phyloP scores from a whole-genome alignment of 2,329 filamentous ascomycete genomes.

The Akanthomyces uredinophilus region DNA sequence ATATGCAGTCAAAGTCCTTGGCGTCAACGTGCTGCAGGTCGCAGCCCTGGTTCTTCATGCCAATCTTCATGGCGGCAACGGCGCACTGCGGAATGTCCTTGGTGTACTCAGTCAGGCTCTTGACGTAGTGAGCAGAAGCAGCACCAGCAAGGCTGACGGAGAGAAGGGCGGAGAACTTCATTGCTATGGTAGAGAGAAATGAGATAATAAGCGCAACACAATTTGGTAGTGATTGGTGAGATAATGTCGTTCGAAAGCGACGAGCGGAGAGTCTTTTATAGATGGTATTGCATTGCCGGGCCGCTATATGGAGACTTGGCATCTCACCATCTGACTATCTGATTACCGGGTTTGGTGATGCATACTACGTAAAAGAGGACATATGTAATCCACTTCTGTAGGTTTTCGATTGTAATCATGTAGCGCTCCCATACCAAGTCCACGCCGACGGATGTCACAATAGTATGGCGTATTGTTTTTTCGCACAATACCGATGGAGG shows the following conservation, averaged over 20 bases:
- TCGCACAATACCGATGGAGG: no score
- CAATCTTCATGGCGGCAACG: not conserved
- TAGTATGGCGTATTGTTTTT: no score
- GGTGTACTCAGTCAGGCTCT: slow-evolving; percentile 13
- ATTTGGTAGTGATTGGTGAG: not conserved
- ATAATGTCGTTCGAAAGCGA: not conserved
- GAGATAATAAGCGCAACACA: no score
- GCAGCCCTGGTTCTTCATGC: slow-evolving; percentile 14
- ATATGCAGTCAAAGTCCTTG: slow-evolving; percentile 15
- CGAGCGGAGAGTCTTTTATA: not conserved
- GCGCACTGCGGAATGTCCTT: slow-evolving; percentile 9
- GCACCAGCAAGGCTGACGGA: slow-evolving; percentile 2
- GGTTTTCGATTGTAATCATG: not conserved
- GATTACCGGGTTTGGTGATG: not conserved
- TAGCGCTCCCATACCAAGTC: no score
- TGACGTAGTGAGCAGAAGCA: slow-evolving; percentile 1
- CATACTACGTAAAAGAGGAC: not conserved
- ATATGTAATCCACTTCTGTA: not conserved
- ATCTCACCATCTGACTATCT: slow-evolving; percentile 2
- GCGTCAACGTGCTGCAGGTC: not conserved
- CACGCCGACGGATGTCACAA: no score
- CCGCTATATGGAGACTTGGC: not conserved
- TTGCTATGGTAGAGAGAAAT: not conserved
- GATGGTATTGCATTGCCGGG: not conserved
- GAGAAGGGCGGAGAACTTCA: slow-evolving; percentile 10